Conservation (phyloP, 495 filamentous ascomycete species). For the Cairneyella variabilis region DNA sequence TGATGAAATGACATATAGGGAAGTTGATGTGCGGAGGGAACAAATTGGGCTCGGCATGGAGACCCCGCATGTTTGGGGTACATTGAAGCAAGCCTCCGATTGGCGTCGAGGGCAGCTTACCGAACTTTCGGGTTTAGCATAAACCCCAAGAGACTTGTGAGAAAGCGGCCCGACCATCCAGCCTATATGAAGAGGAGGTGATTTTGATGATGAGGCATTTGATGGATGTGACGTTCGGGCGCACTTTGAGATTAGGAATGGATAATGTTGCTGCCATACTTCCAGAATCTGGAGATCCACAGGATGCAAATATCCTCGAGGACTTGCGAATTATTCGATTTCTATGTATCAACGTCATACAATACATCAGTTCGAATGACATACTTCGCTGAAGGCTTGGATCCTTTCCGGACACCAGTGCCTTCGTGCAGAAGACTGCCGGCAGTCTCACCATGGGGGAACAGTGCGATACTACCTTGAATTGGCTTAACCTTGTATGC, state of each 20-base stretch:
- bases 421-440: slow-evolving; percentile 44
- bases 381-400: slow-evolving; percentile 35
- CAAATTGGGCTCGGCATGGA: not conserved
- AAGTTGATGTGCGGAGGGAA: not conserved
- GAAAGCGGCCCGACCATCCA: slow-evolving; percentile 5
- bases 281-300: too few species aligned
- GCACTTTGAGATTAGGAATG: too few species aligned
- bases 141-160: slow-evolving; percentile 7
- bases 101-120: not conserved
- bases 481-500: slow-evolving; percentile 44
- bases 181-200: not conserved
- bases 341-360: slow-evolving; percentile 38
- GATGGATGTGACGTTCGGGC: too few species aligned
- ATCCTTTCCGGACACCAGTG: slow-evolving; percentile 39
- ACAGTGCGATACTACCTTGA: slow-evolving; percentile 41
- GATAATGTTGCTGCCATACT: too few species aligned
- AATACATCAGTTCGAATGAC: slow-evolving; percentile 46
- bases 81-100: slow-evolving; percentile 4
- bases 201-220: too few species aligned
- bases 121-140: slow-evolving; percentile 17
- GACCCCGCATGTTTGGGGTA: slow-evolving; percentile 8
- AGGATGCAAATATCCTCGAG: too few species aligned
- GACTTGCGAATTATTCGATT: too few species aligned
- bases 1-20: not conserved
- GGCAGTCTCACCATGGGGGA: slow-evolving; percentile 43